Evolutionary conservation across 179 eudicot species (phyloP), one percentile per base, ranked within the genome.

Genomic region (Corrigiola litoralis): DNA sequence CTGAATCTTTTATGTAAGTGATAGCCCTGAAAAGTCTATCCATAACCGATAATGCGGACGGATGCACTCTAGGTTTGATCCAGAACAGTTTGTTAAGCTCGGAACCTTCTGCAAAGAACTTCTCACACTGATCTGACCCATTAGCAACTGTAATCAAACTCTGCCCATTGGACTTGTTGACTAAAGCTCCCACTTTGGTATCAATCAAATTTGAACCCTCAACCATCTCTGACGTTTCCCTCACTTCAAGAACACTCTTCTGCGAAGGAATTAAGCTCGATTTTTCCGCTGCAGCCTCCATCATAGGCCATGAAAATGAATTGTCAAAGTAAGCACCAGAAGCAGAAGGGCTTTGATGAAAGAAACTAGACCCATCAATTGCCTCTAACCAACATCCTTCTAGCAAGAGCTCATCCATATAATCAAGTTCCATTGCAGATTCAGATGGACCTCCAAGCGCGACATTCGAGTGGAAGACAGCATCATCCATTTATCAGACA

Each of bases 341-440:
- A 33, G 65, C 69, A 2, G 82, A 72, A 33, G 86, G 80, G 42
- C 58, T 79, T 31, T 80, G 79, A 18, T 71, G 73, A 31, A 84
- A 78, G 77, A 82, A 81, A 5, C 75, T 81, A 57, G 89, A 88
- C 45, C 86, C 92, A 69, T 75, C 80, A 29, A 76, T 67, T 36
- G 88, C 71, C 66, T 84, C 95, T 44, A 88, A 73, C 95, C 97
- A 91, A 81, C 90, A 88, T 12, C 97, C 97, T 45, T 83, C 94
- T 29, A 82, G 66, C 58, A 91, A 79, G 40, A 91, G 81, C 40
- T 88, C 90, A 79, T 91, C 90, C 85, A 89, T 87, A 68, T 72
- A 85, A 80, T 84, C 90, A 42, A 88, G 80, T 71, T 90, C 95
- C 97, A 88, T 90, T 5, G 79, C 58, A 46, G 81, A 55, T 63